Conservation (phyloP, 371 early-diverging fungal species). For the Globomyces sp. region DNA sequence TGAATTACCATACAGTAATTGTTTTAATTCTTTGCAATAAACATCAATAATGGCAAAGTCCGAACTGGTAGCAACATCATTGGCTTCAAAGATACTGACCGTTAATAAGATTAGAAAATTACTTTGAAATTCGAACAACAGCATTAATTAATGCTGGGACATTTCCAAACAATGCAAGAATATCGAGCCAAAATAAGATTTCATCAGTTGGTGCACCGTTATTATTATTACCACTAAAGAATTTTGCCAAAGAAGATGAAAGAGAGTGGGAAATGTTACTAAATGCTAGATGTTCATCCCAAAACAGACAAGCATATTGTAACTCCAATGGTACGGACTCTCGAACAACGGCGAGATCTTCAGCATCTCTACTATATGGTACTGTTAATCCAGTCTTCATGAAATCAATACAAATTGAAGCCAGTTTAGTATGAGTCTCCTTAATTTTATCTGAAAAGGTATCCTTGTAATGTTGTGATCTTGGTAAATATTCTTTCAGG, state of each 20-base stretch:
- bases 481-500: neutral
- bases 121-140: slow-evolving; percentile 3
- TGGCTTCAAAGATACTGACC: slow-evolving; percentile 1
- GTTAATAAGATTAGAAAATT: neutral
- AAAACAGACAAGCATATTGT: neutral
- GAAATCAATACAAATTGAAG: neutral
- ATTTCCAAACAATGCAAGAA: neutral
- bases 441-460: neutral
- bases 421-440: slow-evolving; percentile 1
- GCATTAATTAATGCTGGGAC: neutral
- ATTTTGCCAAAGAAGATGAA: neutral
- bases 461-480: neutral
- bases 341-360: neutral
- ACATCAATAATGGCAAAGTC: neutral
- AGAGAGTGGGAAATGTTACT: neutral
- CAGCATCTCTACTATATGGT: neutral
- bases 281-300: slow-evolving; percentile 6
- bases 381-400: neutral
- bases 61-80: neutral
- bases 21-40: slow-evolving; percentile 5
- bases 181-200: neutral
- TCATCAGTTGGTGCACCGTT: neutral
- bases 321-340: neutral
- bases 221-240: neutral
- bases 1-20: neutral